These are phyloP conservation scores for Nannochloropsis granulata DNA, from an alignment of 108 stramenopile genomes.

Conservation along the genomic window DNA sequence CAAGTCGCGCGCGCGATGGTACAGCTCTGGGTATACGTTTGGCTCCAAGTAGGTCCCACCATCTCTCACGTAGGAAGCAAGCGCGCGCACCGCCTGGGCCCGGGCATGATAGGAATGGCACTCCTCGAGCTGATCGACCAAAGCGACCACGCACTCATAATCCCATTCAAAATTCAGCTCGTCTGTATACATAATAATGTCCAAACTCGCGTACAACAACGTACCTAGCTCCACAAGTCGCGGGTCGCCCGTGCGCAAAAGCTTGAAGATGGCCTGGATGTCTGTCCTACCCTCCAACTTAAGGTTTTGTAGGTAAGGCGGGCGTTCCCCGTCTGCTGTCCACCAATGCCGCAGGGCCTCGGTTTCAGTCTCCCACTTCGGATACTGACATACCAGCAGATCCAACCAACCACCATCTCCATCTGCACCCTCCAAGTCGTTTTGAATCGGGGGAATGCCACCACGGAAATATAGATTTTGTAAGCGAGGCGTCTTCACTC, in stretches of 20 bases:
- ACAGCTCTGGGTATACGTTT: no score
- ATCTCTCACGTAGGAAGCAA: not conserved
- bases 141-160: not conserved
- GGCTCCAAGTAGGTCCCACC: no score
- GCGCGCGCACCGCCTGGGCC: not conserved
- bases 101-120: not conserved
- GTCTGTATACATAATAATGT: not conserved
- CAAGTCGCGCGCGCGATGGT: no score
- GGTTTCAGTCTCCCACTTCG: not conserved
- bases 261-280: not conserved
- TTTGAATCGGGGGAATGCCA: not conserved
- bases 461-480: not conserved
- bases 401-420: not conserved
- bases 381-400: not conserved
- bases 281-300: not conserved
- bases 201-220: not conserved
- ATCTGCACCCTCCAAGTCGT: not conserved
- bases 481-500: not conserved
- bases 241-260: not conserved
- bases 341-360: not conserved
- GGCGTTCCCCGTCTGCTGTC: not conserved
- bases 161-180: not conserved
- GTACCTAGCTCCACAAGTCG: not conserved
- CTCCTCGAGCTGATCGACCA: not conserved
- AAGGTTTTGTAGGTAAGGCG: not conserved